A percentile compares a stretch with the other conserved stretches of the same genome.
Evolutionary conservation across 148 eudicot species (phyloP).

Genomic region (Rhododendron griersonianum): DNA sequence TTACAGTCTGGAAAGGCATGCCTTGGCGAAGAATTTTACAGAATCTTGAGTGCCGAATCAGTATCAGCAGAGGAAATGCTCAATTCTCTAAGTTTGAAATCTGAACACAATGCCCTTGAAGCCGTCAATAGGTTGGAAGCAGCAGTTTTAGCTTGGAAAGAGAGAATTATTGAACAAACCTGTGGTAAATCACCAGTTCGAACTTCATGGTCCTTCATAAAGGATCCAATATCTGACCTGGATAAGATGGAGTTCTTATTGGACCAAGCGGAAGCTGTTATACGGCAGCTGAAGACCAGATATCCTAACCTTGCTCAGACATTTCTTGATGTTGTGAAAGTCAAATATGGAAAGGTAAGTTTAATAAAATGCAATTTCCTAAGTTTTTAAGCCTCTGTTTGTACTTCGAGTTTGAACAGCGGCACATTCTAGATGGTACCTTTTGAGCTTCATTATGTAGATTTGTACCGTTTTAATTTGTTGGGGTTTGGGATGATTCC

Average conservation of each 20-base stretch:
- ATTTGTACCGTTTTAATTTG: background rate
- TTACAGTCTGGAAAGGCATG: conserved; percentile 73
- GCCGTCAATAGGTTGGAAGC: conserved; percentile 81
- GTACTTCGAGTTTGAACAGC: background rate
- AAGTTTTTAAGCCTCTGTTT: background rate
- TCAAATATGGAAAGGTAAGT: conserved; percentile 82
- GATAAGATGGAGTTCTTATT: conserved; percentile 51
- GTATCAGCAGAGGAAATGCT: conserved; percentile 50
- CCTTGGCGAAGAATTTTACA: conserved; percentile 80
- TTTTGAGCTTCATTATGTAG: background rate
- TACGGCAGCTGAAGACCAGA: conserved; percentile 53
- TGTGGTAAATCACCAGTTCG: conserved; percentile 50
- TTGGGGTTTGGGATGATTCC: background rate
- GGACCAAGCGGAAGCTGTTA: conserved; percentile 47
- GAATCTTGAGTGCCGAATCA: conserved; percentile 47
- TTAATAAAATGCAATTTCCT: background rate
- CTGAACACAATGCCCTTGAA: conserved; percentile 72
- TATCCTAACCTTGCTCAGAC: conserved; percentile 88
- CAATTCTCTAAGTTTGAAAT: conserved; percentile 49
- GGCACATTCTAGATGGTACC: background rate
- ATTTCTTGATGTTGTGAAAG: conserved; percentile 72
- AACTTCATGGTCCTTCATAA: conserved; percentile 68
- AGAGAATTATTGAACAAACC: conserved; percentile 43
- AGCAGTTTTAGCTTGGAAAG: conserved; percentile 75
- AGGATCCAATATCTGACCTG: conserved; percentile 58